Base-by-base conservation (phyloP, 2,329 filamentous ascomycete genomes). In the Tolypocladium album region DNA sequence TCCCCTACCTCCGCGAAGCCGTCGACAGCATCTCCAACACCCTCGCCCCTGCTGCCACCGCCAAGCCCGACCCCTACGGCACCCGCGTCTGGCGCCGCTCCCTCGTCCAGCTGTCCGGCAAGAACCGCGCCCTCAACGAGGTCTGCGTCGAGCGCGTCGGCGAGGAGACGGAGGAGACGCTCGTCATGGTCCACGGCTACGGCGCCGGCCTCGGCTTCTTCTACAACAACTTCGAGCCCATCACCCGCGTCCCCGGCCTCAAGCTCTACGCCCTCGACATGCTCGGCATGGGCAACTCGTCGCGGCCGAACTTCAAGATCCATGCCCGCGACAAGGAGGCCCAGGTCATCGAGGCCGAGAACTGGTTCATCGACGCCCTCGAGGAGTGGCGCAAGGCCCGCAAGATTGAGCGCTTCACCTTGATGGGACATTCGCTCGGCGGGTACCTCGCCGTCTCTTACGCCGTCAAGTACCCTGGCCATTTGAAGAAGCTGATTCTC, bases 131-230 rank as follows among this genome's bases (percentile, higher is more conserved):
- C 3, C 74, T 99, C 63, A 97, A 99, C 70, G 94, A 99, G 70
- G 94, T 97, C 72, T 92, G 89, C 1, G 85, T 99, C 2, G 90
- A 96, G 76, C 82, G 92, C 57, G 76, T 91, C 1, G 90, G 86
- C 42, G 92, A 97, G 70, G 75, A 87, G 5, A 83, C 85, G 0
- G 88, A 95, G 55, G 88, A 97, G 69, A 94, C 90, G 52, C 79
- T 99, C 20, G 93, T 99, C 53, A 96, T 99, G 85, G 78, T 99
- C 5, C 94, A 99, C 71, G 94, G 94, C 62, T 99, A 99, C 73
- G 94, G 94, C 55, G 94, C 94, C 2, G 94, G 94, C 0, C 81
- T 99, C 0, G 94, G 93, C 27, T 97, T 99, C 76, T 99, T 96
- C 80, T 99, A 97, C 80, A 93, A 94, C 76, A 99, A 99, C 72